phyloP scores from a whole-genome alignment of 2,329 filamentous ascomycete species.

The Aspergillus hortae region DNA sequence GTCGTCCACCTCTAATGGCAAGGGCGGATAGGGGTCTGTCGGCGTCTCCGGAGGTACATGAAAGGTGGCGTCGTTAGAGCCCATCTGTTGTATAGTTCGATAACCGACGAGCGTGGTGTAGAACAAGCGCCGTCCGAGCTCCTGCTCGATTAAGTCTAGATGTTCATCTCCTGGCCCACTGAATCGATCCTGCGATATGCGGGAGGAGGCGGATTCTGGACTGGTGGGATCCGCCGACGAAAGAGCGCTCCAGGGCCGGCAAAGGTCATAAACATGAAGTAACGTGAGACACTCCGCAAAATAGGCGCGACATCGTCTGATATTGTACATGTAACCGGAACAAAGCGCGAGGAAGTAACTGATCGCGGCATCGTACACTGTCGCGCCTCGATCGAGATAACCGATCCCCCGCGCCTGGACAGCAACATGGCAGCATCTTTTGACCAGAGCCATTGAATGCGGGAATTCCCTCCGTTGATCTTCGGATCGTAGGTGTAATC shows the following conservation, averaged over 20 bases:
- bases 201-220: slow-evolving; percentile 20
- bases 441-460: slow-evolving; percentile 42
- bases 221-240: slow-evolving; percentile 18
- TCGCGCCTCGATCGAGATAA: slow-evolving; percentile 41
- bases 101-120: slow-evolving; percentile 77
- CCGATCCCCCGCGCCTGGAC: slow-evolving; percentile 43
- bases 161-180: slow-evolving; percentile 14
- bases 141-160: slow-evolving; percentile 39
- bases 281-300: slow-evolving; percentile 44
- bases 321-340: slow-evolving; percentile 38
- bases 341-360: slow-evolving; percentile 44
- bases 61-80: slow-evolving; percentile 66
- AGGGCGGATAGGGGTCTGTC: slow-evolving; percentile 70
- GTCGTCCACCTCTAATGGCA: slow-evolving; percentile 80
- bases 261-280: slow-evolving; percentile 38
- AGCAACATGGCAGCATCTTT: slow-evolving; percentile 42
- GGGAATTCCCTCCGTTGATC: slow-evolving; percentile 37
- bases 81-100: slow-evolving; percentile 74
- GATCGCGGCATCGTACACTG: slow-evolving; percentile 43
- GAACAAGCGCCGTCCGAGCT: slow-evolving; percentile 62
- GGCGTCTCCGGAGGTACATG: slow-evolving; percentile 73
- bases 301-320: slow-evolving; percentile 39
- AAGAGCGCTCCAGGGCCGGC: slow-evolving; percentile 19
- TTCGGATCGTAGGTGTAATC: slow-evolving; percentile 37
- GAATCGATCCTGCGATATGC: slow-evolving; percentile 19